A percentile compares a stretch with the other conserved stretches of the same genome.
phyloP scores from a whole-genome alignment of 202 grass and related monocot species.

The Eragrostis tef region DNA sequence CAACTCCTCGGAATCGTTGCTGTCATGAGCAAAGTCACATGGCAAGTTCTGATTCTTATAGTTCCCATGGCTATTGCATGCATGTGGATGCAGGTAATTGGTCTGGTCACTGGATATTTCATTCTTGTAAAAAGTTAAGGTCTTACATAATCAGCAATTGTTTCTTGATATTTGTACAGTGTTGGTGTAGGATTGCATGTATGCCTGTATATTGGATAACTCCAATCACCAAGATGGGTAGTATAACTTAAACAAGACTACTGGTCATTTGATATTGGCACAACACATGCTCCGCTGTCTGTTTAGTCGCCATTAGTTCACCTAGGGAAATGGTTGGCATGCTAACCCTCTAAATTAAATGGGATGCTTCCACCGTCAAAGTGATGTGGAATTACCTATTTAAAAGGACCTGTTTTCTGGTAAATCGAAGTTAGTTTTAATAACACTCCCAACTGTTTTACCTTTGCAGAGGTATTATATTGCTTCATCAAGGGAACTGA shows the following conservation, averaged over 20 bases:
- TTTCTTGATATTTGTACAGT: conserved; percentile 3
- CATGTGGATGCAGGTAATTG: conserved; percentile 95
- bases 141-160: not conserved
- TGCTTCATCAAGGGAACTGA: conserved; percentile 95
- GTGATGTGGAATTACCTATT: conserved; percentile 6
- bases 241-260: not conserved
- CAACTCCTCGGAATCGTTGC: conserved; percentile 96
- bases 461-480: conserved; percentile 94
- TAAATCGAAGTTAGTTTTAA: conserved; percentile 45
- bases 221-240: conserved; percentile 15
- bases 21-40: conserved; percentile 96
- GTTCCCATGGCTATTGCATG: conserved; percentile 82
- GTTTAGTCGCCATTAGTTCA: conserved; percentile 20
- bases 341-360: not conserved
- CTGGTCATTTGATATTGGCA: conserved; percentile 5
- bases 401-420: conserved; percentile 25
- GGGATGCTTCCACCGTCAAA: not conserved
- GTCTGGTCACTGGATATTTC: not conserved
- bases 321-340: not conserved
- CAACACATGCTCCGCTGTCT: not conserved
- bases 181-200: not conserved
- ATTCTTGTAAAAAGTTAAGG: not conserved
- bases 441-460: conserved; percentile 38
- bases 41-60: conserved; percentile 95
- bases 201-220: not conserved